Base-by-base conservation (phyloP, 257 asterid species). In the Fraxinus anomala region DNA sequence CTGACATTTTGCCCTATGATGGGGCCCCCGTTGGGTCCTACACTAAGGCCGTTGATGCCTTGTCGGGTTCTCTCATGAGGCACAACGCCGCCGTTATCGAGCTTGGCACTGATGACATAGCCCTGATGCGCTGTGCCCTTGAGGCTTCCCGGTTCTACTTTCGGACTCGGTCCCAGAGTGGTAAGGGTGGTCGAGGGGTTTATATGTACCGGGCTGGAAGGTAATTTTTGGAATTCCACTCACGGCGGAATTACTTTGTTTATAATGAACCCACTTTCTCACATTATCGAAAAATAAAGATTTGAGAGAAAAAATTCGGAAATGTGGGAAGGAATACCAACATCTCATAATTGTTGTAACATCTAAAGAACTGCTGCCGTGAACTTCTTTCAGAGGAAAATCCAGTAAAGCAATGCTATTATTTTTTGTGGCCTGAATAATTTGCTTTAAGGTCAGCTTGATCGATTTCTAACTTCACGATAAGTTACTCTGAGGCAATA, bases 41-140 rank as follows among this genome's bases (percentile, higher is more conserved):
- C 76, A 6, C 82, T 0, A 85, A 88, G 76, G 96, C 99, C 24
- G 91, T 93, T 36, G 98, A 93, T 70, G 85, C 93, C 69, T 78
- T 95, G 79, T 92, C 98, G 9, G 79, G 90, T 70, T 95, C 99
- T 39, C 97, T 95, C 79, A 84, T 78, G 88, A 87, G 97, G 86
- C 86, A 88, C 88, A 95, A 93, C 91, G 98, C 99, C 8, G 99
- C 97, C 0, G 90, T 95, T 31, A 88, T 95, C 76, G 96, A 91
- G 86, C 92, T 95, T 5, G 85, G 83, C 37, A 51, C 85, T 9
- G 88, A 88, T 16, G 98, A 94, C 16, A 91, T 96, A 10, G 87
- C 96, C 37, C 73, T 95, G 82, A 85, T 95, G 73, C 92, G 97
- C 36, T 95, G 97, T 82, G 97, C 94, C 37, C 81, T 95, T 24